These are phyloP conservation scores for Monosporascus sp. DNA, from an alignment of 2,329 filamentous ascomycete species.

Conservation along the genomic window DNA sequence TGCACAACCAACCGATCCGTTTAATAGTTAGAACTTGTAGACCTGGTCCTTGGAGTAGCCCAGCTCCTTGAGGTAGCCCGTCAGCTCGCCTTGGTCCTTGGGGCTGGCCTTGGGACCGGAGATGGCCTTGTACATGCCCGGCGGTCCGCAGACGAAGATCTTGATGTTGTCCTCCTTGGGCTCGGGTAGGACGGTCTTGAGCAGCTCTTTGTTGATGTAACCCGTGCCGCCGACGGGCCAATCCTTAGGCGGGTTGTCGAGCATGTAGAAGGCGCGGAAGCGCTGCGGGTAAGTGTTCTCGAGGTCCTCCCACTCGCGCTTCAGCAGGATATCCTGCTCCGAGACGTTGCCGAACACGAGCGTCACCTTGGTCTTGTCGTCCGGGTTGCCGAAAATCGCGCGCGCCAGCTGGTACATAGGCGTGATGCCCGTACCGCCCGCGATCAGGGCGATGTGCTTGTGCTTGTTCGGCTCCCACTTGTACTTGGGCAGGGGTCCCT, in stretches of 20 bases:
- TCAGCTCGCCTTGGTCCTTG: constrained; percentile 88
- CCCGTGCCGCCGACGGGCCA: constrained; percentile 71
- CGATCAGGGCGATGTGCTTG: constrained; percentile 77
- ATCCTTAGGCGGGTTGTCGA: constrained; percentile 75
- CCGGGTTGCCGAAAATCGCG: constrained; percentile 90
- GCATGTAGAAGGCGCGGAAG: constrained; percentile 90
- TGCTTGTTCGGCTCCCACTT: constrained; percentile 88
- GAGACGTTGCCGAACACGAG: constrained; percentile 86
- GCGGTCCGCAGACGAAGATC: constrained; percentile 92
- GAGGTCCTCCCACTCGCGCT: constrained; percentile 75
- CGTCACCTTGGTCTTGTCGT: constrained; percentile 96
- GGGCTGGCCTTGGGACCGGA: constrained; percentile 87
- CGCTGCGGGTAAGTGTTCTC: constrained; percentile 95
- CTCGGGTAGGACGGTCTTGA: constrained; percentile 92
- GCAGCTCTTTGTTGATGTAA: constrained; percentile 79
- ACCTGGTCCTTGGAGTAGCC: constrained; percentile 86
- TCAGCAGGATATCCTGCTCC: constrained; percentile 88
- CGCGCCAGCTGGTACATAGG: constrained; percentile 95
- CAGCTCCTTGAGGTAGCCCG: constrained; percentile 75
- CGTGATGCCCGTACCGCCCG: constrained; percentile 95
- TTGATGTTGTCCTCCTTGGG: constrained; percentile 91
- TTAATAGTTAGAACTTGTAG: constrained; percentile 71
- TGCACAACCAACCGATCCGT: background rate
- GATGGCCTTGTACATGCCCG: constrained; percentile 87
- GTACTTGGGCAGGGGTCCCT: constrained; percentile 95